Evolutionary conservation across 176 grass and related monocot species (phyloP), one percentile per base, ranked within the genome.

Genomic region (Phoenix dactylifera): DNA sequence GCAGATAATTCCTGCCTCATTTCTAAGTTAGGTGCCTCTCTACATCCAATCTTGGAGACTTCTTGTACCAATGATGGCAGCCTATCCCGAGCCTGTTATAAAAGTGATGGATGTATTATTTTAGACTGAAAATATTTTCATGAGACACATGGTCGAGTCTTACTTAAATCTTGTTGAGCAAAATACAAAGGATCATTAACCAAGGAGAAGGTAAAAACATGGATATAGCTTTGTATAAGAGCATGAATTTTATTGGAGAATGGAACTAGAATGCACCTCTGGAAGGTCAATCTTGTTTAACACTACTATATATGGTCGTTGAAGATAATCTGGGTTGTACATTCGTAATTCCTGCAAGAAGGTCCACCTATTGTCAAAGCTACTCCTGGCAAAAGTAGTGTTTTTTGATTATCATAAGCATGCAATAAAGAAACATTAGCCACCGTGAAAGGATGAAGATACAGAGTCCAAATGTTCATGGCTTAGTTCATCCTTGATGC

Each of bases 231-330:
- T 55, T 16, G 18, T 63, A 22, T 19, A 78, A 51, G 18, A 61
- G 15, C 53, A 62, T 12, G 69, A 19, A 7, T 59, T 52, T 5
- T 75, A n/a, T 35, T 22, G 69, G 61, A 49, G 57, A 48, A 28
- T 59, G 30, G 25, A 16, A 69, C 1, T 18, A 25, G 44, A 66
- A 32, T 67, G 66, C 59, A 97, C 92, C 87, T 97, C 79, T 66
- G 80, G 75, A 54, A 97, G 74, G 80, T 97, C 92, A 75, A 90
- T 97, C 75, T 97, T 97, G 78, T 97, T 97, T 54, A 97, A 76
- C 18, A 97, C 80, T 24, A 97, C 92, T 65, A 97, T 74, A 23
- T 82, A 97, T 58, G 92, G 87, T 53, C 87, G 77, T 68, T 82
- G 72, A 58, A 97, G 78, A 65, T 91, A 97, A 71, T 75, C 79